Evolutionary conservation across 2,329 filamentous ascomycete genomes (phyloP).

Genomic region (Furcasterigmium sp.): DNA sequence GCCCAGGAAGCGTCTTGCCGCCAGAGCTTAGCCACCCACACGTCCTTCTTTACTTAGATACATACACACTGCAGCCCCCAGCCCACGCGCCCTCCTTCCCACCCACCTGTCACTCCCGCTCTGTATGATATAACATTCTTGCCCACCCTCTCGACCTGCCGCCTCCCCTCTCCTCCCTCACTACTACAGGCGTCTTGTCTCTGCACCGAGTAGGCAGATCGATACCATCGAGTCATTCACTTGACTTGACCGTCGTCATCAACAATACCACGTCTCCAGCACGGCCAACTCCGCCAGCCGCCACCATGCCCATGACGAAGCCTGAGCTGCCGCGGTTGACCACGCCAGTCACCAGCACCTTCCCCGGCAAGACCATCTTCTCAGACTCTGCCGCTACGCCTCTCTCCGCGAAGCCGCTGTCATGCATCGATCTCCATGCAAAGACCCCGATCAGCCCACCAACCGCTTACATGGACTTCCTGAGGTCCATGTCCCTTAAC

Average conservation of each 20-base stretch:
- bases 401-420: slow-evolving; percentile 41
- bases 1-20: slow-evolving; percentile 4
- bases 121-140: slow-evolving; percentile 26
- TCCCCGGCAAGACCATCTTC: slow-evolving; percentile 51
- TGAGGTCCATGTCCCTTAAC: slow-evolving; percentile 74
- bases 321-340: slow-evolving; percentile 58
- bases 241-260: slow-evolving; percentile 30
- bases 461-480: slow-evolving; percentile 84
- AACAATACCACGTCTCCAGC: slow-evolving; percentile 5
- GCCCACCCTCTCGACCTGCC: slow-evolving; percentile 28
- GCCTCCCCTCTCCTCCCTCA: slow-evolving; percentile 19
- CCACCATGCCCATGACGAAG: slow-evolving; percentile 46
- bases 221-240: slow-evolving; percentile 33
- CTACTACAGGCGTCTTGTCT: slow-evolving; percentile 28
- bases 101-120: slow-evolving; percentile 13
- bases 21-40: slow-evolving; percentile 12
- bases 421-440: slow-evolving; percentile 39
- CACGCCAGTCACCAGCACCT: slow-evolving; percentile 58
- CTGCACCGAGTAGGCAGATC: slow-evolving; percentile 27
- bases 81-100: slow-evolving; percentile 20
- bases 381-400: slow-evolving; percentile 66
- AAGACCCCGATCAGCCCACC: slow-evolving; percentile 93
- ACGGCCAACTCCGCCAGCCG: slow-evolving; percentile 10
- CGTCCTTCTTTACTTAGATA: slow-evolving; percentile 9
- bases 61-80: slow-evolving; percentile 4